A percentile compares a stretch with the other conserved stretches of the same genome.
These are phyloP conservation scores for Oidiodendron maius DNA, from an alignment of 495 filamentous ascomycete species.

Conservation along the genomic window DNA sequence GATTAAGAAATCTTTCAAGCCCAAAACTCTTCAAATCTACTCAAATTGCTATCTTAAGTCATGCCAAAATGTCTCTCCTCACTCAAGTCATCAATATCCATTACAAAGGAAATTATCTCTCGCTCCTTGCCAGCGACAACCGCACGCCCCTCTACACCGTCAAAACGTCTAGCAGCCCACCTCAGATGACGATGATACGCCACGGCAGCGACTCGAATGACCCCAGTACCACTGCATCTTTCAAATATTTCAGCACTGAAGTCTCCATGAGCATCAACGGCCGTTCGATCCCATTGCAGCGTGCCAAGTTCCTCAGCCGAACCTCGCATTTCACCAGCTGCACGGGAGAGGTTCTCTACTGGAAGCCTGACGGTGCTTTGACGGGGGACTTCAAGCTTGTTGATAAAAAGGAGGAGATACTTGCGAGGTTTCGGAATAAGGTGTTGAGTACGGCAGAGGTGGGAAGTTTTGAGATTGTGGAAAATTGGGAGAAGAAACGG, in stretches of 20 bases:
- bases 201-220: not conserved
- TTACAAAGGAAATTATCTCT: not conserved
- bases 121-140: constrained; percentile 1
- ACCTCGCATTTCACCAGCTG: not conserved
- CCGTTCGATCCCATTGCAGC: not conserved
- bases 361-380: not conserved
- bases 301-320: not conserved
- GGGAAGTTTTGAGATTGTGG: constrained; percentile 2
- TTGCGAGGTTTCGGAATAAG: not conserved
- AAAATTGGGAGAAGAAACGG: not conserved
- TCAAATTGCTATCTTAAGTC: no score
- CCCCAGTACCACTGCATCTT: not conserved
- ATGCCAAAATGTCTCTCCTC: not conserved
- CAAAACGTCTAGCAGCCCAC: not conserved
- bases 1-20: no score
- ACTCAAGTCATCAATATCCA: constrained; percentile 1
- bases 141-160: constrained; percentile 1
- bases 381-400: constrained; percentile 1
- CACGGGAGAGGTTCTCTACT: not conserved
- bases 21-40: no score
- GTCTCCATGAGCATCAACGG: not conserved
- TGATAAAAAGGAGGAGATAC: not conserved
- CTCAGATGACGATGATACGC: not conserved
- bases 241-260: not conserved
- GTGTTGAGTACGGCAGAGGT: not conserved